phyloP scores from a whole-genome alignment of 2,329 filamentous ascomycete genomes.

The Pezicula rhizophila region DNA sequence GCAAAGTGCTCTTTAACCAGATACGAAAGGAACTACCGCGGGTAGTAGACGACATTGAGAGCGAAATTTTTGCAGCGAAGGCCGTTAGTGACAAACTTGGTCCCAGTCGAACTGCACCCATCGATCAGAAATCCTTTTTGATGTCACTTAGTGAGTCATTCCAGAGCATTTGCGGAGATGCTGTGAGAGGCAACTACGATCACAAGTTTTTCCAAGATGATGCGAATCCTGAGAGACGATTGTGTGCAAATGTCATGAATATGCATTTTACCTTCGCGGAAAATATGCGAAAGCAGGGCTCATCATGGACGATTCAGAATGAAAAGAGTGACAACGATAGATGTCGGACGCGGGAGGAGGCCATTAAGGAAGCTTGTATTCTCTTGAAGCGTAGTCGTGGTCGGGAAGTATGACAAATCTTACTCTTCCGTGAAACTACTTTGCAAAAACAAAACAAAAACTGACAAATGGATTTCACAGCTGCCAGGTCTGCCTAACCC shows the following conservation, averaged over 20 bases:
- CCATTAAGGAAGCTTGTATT: constrained; percentile 9
- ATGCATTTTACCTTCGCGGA: constrained; percentile 9
- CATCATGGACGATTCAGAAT: constrained; percentile 8
- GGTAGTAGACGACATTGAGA: constrained; percentile 5
- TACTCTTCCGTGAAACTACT: not conserved
- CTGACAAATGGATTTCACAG: not conserved
- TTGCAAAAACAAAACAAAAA: not conserved
- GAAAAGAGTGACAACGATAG: not conserved
- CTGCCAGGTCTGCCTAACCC: constrained; percentile 13
- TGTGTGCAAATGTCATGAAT: constrained; percentile 8
- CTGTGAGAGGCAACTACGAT: constrained; percentile 4
- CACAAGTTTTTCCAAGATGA: constrained; percentile 3
- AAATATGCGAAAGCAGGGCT: not conserved
- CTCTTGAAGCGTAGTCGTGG: constrained; percentile 13
- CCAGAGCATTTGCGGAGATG: constrained; percentile 3
- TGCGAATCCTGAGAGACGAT: constrained; percentile 4
- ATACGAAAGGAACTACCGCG: constrained; percentile 4
- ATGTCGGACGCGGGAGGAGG: constrained; percentile 9
- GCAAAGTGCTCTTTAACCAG: constrained; percentile 5
- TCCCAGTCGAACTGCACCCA: not conserved
- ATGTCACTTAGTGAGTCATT: constrained; percentile 4
- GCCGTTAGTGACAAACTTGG: constrained; percentile 2
- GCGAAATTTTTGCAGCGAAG: not conserved
- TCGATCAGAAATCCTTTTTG: constrained; percentile 1
- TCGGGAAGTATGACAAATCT: constrained; percentile 8